phyloP scores from a whole-genome alignment of 768 basidiomycete species.

The Exidia glandulosa region DNA sequence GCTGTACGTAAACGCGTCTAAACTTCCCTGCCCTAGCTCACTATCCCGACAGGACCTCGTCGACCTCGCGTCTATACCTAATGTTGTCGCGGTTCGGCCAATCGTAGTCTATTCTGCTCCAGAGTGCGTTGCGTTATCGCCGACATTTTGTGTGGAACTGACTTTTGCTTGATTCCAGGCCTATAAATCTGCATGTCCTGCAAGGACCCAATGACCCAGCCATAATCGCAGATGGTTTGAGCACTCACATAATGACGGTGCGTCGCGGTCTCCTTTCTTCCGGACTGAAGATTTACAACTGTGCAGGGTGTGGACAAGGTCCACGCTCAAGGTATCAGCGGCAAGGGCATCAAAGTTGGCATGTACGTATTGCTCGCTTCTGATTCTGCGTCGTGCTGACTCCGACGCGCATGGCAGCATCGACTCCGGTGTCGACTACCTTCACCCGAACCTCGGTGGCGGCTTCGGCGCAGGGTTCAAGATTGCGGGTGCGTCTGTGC shows the following conservation, averaged over 20 bases:
- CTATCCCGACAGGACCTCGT: background rate
- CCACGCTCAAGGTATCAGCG: background rate
- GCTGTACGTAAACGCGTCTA: background rate
- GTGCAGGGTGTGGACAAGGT: background rate
- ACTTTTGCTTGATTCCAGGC: background rate
- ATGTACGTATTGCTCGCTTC: background rate
- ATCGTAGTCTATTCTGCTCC: background rate
- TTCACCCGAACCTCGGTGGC: constrained; percentile 19
- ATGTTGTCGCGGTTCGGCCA: background rate
- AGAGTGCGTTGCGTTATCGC: background rate
- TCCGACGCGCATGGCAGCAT: background rate
- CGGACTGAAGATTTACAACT: background rate
- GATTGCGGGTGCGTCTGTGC: constrained; percentile 22
- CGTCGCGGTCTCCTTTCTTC: background rate
- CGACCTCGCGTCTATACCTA: background rate
- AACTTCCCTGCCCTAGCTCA: background rate
- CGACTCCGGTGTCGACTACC: constrained; percentile 11
- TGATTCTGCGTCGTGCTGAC: background rate
- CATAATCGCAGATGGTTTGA: background rate
- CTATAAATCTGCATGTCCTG: background rate
- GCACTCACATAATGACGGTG: background rate
- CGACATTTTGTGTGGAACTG: background rate
- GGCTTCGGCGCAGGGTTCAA: constrained; percentile 27
- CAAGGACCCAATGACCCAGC: background rate
- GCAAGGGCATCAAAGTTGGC: background rate